phyloP scores from a whole-genome alignment of 2,329 filamentous ascomycete genomes.

The Lachnellula cervina region DNA sequence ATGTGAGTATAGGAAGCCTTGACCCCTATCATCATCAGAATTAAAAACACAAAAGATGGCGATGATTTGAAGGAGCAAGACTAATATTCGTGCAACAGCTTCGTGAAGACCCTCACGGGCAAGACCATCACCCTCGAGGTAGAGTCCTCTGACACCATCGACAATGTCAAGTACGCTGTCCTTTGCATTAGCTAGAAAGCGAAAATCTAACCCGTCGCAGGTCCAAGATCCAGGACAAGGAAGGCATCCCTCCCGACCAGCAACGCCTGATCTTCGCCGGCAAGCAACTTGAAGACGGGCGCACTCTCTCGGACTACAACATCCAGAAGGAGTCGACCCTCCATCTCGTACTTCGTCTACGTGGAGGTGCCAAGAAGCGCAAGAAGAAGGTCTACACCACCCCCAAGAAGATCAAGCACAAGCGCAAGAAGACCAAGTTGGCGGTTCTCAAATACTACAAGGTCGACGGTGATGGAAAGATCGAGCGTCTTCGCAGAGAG shows the following conservation, averaged over 20 bases:
- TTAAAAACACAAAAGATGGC: too few relatives aligned
- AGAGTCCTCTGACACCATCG: conserved; percentile 98
- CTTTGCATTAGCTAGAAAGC: too few relatives aligned
- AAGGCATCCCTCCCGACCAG: conserved; percentile 98
- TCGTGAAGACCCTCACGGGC: conserved; percentile 75
- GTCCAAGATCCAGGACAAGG: conserved; percentile 97
- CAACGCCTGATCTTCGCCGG: conserved; percentile 99
- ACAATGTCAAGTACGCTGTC: conserved; percentile 79
- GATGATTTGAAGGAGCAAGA: too few relatives aligned
- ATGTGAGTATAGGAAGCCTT: conserved; percentile 58
- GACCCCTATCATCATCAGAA: neutral
- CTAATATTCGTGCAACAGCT: neutral
- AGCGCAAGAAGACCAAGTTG: conserved; percentile 99
- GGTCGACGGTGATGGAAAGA: conserved; percentile 99
- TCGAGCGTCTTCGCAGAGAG: conserved; percentile 97
- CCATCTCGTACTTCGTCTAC: conserved; percentile 94
- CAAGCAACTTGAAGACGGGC: conserved; percentile 99
- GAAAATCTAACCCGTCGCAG: too few relatives aligned
- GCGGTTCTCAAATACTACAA: conserved; percentile 99
- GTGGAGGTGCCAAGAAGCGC: conserved; percentile 99
- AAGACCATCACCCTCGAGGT: conserved; percentile 99
- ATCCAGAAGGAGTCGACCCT: conserved; percentile 99
- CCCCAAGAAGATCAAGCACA: conserved; percentile 99
- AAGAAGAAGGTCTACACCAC: conserved; percentile 99
- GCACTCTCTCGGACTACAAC: conserved; percentile 99